Evolutionary conservation across 257 asterid species (phyloP).

Genomic region (Capsicum rhomboideum): DNA sequence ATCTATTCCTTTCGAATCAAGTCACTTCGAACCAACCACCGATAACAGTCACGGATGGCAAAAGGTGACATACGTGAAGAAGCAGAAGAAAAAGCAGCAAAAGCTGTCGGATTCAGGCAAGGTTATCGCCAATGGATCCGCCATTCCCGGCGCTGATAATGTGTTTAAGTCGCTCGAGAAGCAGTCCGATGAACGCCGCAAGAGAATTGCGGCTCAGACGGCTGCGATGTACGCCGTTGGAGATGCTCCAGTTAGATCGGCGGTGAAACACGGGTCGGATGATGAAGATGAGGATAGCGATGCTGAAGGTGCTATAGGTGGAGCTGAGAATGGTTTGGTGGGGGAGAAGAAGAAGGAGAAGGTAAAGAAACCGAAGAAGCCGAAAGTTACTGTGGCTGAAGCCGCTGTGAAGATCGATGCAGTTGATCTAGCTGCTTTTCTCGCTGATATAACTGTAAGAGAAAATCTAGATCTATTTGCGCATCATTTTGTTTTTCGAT

Average conservation of each 20-base stretch:
- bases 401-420: slow-evolving; percentile 75
- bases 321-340: slow-evolving; percentile 25
- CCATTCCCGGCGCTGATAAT: slow-evolving; percentile 14
- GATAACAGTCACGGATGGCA: slow-evolving; percentile 30
- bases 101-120: slow-evolving; percentile 21
- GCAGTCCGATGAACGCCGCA: slow-evolving; percentile 72
- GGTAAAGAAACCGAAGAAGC: slow-evolving; percentile 61
- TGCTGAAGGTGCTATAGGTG: slow-evolving; percentile 15
- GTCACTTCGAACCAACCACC: background rate
- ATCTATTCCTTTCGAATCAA: slow-evolving; percentile 6
- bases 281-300: slow-evolving; percentile 30
- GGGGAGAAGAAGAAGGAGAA: slow-evolving; percentile 59
- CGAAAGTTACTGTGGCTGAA: slow-evolving; percentile 63
- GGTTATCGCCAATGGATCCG: slow-evolving; percentile 44
- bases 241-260: slow-evolving; percentile 33
- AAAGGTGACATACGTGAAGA: slow-evolving; percentile 24
- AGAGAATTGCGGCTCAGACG: slow-evolving; percentile 55
- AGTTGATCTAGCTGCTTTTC: slow-evolving; percentile 52
- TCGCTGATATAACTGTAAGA: slow-evolving; percentile 50
- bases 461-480: background rate
- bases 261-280: slow-evolving; percentile 5
- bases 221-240: slow-evolving; percentile 38
- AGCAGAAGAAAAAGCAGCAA: slow-evolving; percentile 36
- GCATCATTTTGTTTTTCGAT: background rate
- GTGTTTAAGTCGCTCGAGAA: slow-evolving; percentile 62